Percentiles rank a stretch among this genome's conserved stretches.
Conservation (phyloP, 116 monocot genomes). For the Iris pallida region DNA sequence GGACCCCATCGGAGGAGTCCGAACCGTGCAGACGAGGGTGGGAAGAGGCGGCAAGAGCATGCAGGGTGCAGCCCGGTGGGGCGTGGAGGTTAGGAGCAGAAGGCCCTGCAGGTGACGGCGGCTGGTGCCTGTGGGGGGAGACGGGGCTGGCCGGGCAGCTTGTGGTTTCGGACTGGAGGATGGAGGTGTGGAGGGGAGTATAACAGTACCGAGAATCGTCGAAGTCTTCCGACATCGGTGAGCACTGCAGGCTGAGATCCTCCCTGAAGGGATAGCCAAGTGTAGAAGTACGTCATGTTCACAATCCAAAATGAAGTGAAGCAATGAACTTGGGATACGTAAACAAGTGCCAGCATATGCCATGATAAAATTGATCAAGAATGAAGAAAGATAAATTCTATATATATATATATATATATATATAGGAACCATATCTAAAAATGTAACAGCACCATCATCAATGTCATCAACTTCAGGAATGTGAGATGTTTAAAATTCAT, state of each 20-base stretch:
- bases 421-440: no score
- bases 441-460: no score
- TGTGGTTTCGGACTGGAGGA: not conserved
- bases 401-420: no score
- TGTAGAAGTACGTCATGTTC: not conserved
- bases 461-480: no score
- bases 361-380: no score
- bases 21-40: conserved; percentile 27
- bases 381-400: no score
- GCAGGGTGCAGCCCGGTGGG: conserved; percentile 14
- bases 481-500: no score
- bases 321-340: no score
- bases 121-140: conserved; percentile 28
- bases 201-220: conserved; percentile 12
- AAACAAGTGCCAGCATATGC: no score
- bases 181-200: not conserved
- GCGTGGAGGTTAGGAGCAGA: conserved; percentile 2
- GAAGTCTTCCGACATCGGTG: conserved; percentile 51
- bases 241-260: conserved; percentile 53
- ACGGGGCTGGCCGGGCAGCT: conserved; percentile 22
- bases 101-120: not conserved
- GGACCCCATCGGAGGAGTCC: conserved; percentile 23
- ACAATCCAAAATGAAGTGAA: no score
- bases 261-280: conserved; percentile 42
- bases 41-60: conserved; percentile 21